Conservation (phyloP, 164 flowering plant species). For the Dillenia turbinata region DNA sequence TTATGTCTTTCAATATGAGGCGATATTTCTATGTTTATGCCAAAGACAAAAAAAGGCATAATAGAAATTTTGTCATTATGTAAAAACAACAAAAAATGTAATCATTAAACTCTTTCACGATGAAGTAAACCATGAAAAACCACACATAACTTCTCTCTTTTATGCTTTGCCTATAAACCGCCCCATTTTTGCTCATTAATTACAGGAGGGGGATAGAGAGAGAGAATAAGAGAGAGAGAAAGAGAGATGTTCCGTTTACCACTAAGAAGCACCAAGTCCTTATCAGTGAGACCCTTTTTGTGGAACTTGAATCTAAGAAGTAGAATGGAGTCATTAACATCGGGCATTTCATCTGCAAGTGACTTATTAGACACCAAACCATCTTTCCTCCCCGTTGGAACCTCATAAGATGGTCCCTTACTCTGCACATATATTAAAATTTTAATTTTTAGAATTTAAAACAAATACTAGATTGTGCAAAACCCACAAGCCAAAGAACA, state of each 20-base stretch:
- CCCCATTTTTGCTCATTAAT: too few relatives aligned
- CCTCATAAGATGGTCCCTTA: conserved; percentile 40
- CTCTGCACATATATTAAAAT: conserved; percentile 14
- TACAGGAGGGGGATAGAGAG: conserved; percentile 12
- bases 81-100: too few relatives aligned
- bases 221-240: too few relatives aligned
- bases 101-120: too few relatives aligned
- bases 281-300: conserved; percentile 32
- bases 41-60: too few relatives aligned
- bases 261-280: conserved; percentile 49
- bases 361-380: conserved; percentile 34
- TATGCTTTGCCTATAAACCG: too few relatives aligned
- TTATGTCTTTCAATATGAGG: too few relatives aligned
- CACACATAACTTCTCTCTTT: too few relatives aligned
- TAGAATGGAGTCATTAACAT: conserved; percentile 34
- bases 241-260: conserved; percentile 19
- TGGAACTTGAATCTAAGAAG: conserved; percentile 32
- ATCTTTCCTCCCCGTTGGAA: conserved; percentile 51
- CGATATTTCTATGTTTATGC: too few relatives aligned
- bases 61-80: too few relatives aligned
- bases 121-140: too few relatives aligned
- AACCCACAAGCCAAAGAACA: neutral
- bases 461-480: neutral
- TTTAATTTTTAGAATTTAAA: too few relatives aligned
- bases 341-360: conserved; percentile 44